Evolutionary conservation across 2,329 filamentous ascomycete genomes (phyloP), one percentile per base, ranked within the genome.

Genomic region (Aspergillus ochraceus): DNA sequence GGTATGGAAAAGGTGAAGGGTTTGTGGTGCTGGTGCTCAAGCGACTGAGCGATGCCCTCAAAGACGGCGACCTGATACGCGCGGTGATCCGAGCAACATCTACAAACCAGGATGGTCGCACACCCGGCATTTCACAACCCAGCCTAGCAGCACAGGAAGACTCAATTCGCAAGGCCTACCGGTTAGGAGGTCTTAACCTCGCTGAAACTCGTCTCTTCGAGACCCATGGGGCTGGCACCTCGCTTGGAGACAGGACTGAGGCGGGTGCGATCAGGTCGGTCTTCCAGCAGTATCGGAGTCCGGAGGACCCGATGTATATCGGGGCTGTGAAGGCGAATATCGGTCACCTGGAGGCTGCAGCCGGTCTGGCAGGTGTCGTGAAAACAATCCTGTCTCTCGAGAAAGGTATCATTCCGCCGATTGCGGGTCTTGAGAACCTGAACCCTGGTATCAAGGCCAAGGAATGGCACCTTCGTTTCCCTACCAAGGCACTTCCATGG

Each of bases 1-100:
- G 83, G 3, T 85, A 84, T 60, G 81, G 78, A 50, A 76, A 83
- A 19, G 80, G 75, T 3, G 83, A 85, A 57, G 82, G 76, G 3
- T 70, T 76, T 12, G 81, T 72, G 0, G 70, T 77, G 39, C 69
- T 84, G 2, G 69, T 83, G 10, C 61, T 84, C 19, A 84, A 84
- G 66, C 69, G 72, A 4, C 64, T 84, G 2, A 69, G 72, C 2
- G 73, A 79, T 50, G 83, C 84, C 2, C 56, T 81, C 22, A 72
- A 70, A 2, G 82, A 84, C 42, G 78, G 79, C 45, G 85, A 72
- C 50, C 60, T 64, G 6, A 70, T 71, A 32, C 63, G 69, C 12
- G 67, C 69, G 11, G 53, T 72, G 6, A 63, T 72, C 4, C 62
- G 68, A 0, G 63, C 56, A 14, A 68, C 68, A 1, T 64, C 66